Conservation (phyloP, 202 grass and related monocot species). For the Cymbopogon flexuosus region DNA sequence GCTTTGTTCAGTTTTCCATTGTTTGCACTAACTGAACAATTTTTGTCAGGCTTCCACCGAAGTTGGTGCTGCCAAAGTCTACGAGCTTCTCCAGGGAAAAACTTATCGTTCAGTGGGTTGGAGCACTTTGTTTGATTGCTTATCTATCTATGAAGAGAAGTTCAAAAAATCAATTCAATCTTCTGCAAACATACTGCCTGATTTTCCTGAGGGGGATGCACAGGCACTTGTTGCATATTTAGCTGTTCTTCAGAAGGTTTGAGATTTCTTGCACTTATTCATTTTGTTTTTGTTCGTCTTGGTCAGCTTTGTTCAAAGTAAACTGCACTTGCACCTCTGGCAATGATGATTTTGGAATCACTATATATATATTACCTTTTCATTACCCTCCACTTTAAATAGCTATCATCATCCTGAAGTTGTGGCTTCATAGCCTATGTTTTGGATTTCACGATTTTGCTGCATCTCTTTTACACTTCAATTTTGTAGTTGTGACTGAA, state of each 20-base stretch:
- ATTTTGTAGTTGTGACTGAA: background rate
- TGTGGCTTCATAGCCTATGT: background rate
- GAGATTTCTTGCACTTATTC: conserved; percentile 22
- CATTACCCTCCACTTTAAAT: background rate
- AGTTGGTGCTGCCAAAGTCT: conserved; percentile 81
- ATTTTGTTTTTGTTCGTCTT: background rate
- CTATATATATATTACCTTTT: background rate
- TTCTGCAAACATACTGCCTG: conserved; percentile 68
- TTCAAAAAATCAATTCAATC: conserved; percentile 88
- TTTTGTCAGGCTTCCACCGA: conserved; percentile 73
- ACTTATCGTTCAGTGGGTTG: conserved; percentile 79
- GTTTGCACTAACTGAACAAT: conserved; percentile 19
- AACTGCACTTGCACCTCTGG: background rate
- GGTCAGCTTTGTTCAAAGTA: background rate
- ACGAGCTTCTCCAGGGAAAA: conserved; percentile 83
- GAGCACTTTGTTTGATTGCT: conserved; percentile 94
- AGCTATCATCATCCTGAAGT: background rate
- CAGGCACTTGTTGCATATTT: conserved; percentile 91
- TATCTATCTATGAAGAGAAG: conserved; percentile 89
- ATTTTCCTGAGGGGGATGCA: conserved; percentile 87
- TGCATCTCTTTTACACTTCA: background rate
- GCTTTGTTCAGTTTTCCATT: conserved; percentile 23
- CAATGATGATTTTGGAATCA: background rate
- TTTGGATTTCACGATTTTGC: background rate
- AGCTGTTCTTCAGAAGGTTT: conserved; percentile 83